Evolutionary conservation across 1,284 basidiomycete genomes (phyloP).

Genomic region (Leccinum laetum): DNA sequence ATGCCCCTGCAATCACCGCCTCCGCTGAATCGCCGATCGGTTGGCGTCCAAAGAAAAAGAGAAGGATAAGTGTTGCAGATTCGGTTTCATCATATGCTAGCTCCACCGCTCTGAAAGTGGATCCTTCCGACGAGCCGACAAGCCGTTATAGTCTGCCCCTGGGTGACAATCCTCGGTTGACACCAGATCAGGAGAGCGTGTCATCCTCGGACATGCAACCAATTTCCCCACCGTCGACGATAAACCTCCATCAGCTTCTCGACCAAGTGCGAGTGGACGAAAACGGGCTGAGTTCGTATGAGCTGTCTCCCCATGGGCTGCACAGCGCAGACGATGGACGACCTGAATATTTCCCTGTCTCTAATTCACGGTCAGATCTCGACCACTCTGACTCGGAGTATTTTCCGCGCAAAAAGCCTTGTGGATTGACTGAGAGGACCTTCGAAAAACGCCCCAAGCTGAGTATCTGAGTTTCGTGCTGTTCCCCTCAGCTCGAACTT

Average conservation of each 20-base stretch:
- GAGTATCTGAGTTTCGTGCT: slow-evolving; percentile 23
- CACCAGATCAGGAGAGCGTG: slow-evolving; percentile 35
- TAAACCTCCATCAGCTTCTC: slow-evolving; percentile 32
- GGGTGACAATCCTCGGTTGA: slow-evolving; percentile 32
- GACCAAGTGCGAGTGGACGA: slow-evolving; percentile 24
- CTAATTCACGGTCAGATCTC: slow-evolving; percentile 41
- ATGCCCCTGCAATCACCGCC: slow-evolving; percentile 33
- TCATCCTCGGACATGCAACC: slow-evolving; percentile 37
- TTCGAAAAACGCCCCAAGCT: slow-evolving; percentile 29
- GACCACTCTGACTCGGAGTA: slow-evolving; percentile 29
- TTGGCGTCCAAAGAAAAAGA: slow-evolving; percentile 35
- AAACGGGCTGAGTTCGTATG: slow-evolving; percentile 27
- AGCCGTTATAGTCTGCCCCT: slow-evolving; percentile 21
- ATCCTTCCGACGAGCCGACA: slow-evolving; percentile 25
- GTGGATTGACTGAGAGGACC: slow-evolving; percentile 21
- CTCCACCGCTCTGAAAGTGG: slow-evolving; percentile 25
- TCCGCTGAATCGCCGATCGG: slow-evolving; percentile 28
- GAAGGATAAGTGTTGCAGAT: slow-evolving; percentile 36
- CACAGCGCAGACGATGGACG: slow-evolving; percentile 26
- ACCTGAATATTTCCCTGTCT: slow-evolving; percentile 41
- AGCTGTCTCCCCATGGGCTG: slow-evolving; percentile 25
- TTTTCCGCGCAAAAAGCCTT: slow-evolving; percentile 26
- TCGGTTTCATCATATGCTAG: slow-evolving; percentile 35
- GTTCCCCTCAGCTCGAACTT: slow-evolving; percentile 3
- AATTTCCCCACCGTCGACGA: slow-evolving; percentile 32